Evolutionary conservation across 345 rosid species (phyloP), one percentile per base, ranked within the genome.

Genomic region (Kandelia obovata): DNA sequence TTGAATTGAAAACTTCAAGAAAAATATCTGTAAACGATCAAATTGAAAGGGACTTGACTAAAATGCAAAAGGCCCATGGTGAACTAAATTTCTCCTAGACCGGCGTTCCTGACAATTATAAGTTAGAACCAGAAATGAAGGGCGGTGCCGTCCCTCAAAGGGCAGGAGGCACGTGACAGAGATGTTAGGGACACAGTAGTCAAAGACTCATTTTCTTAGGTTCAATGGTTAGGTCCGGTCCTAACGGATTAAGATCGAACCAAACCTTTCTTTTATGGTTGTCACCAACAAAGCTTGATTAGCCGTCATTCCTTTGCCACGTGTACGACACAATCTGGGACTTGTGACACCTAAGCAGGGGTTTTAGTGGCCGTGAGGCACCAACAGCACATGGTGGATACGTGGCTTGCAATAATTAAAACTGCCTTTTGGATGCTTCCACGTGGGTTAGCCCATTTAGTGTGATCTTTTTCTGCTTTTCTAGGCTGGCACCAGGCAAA

Each of bases 131-230:
- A 64, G 37, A 16, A 21, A 21, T 53, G 39, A 13, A 51, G 80
- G 82, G 75, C 80, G 80, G 84, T 81, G 82, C 82, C 84, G 76
- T 37, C 73, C 68, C 3, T 0, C 10, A 0, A 60, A 70, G 73
- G 82, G 80, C 69, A 73, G 60, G 49, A 43, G 71, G 65, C 84
- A 78, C 80, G 84, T 78, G 84, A 81, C 72, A 60, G 25, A 66
- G 71, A 81, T 79, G 62, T 72, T 68, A 61, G 39, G 63, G 53
- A 6, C 58, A 46, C 49, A 31, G 4, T 31, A 16, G 59, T 25
- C 59, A 56, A 15, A 28, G 62, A 53, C 60, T 5, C 5, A 19
- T 25, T 11, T 9, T 25, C 30, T 56, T 4, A 21, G 10, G 10
- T 56, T 56, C 17, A 6, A 27, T 53, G 1, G 47, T 62, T 53